phyloP scores from a whole-genome alignment of 805 yeast species.

The Ogataea nitratoaversa region DNA sequence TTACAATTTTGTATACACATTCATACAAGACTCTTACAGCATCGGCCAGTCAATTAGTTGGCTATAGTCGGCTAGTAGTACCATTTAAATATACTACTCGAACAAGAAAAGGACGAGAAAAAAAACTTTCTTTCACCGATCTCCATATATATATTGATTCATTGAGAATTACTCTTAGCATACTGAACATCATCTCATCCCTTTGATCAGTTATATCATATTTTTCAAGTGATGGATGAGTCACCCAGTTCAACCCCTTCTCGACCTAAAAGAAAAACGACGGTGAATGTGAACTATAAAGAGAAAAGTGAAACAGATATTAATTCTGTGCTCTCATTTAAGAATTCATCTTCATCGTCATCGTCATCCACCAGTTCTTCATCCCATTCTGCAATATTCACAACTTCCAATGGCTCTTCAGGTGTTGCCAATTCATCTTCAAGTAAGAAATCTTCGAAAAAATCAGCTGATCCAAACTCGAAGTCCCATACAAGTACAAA shows the following conservation, averaged over 20 bases:
- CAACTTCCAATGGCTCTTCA: neutral
- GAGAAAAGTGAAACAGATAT: constrained; percentile 30
- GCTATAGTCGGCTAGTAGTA: no score
- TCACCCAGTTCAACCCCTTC: constrained; percentile 6
- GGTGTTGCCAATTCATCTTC: constrained; percentile 1
- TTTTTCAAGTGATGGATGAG: constrained; percentile 8
- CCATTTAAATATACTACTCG: no score
- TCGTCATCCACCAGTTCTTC: constrained; percentile 4
- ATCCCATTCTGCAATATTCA: constrained; percentile 1
- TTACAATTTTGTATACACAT: neutral
- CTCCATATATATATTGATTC: no score
- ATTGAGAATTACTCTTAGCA: no score
- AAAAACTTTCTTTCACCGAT: no score
- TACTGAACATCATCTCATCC: no score
- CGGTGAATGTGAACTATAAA: constrained; percentile 31
- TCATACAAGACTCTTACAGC: no score
- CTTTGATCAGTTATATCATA: neutral
- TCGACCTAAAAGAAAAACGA: constrained; percentile 30
- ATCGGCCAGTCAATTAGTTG: no score
- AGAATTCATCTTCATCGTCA: constrained; percentile 1
- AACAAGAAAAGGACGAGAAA: no score
- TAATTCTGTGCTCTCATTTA: constrained; percentile 4
- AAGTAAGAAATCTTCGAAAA: constrained; percentile 1
- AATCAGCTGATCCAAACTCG: neutral
- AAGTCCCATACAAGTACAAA: neutral